These are phyloP conservation scores for Cladorrhinum samala DNA, from an alignment of 495 filamentous ascomycete genomes.

Conservation along the genomic window DNA sequence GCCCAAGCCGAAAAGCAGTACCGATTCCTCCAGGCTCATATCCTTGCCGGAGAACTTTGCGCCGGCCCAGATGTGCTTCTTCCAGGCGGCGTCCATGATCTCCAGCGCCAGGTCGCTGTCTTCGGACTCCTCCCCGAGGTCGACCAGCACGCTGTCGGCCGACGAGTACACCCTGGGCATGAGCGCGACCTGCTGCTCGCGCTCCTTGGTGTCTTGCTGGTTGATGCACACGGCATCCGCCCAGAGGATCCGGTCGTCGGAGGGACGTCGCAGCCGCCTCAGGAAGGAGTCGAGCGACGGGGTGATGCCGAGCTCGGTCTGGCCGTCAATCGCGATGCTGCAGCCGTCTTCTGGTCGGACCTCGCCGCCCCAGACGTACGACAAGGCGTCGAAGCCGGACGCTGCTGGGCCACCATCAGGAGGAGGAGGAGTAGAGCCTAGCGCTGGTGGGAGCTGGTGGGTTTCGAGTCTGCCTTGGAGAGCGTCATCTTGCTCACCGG, in stretches of 20 bases:
- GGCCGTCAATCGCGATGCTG: background rate
- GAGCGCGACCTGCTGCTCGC: background rate
- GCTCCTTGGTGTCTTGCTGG: background rate
- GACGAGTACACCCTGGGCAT: background rate
- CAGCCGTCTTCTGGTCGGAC: background rate
- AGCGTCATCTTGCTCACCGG: background rate
- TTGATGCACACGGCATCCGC: background rate
- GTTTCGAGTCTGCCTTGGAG: background rate
- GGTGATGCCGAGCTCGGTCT: background rate
- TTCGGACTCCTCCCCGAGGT: background rate
- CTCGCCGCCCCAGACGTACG: background rate
- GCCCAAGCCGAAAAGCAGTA: background rate
- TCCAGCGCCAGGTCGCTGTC: background rate
- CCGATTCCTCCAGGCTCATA: background rate
- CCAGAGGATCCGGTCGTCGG: background rate
- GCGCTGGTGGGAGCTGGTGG: background rate
- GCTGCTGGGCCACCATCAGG: too few species aligned
- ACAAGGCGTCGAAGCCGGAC: background rate
- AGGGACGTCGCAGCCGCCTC: background rate
- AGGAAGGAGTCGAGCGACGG: background rate
- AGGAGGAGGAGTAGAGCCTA: background rate
- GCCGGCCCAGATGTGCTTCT: background rate
- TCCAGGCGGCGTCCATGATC: background rate
- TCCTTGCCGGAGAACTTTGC: background rate
- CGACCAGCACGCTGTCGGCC: background rate